Conservation (phyloP, 495 filamentous ascomycete genomes). For the Stereocaulon alpinum region DNA sequence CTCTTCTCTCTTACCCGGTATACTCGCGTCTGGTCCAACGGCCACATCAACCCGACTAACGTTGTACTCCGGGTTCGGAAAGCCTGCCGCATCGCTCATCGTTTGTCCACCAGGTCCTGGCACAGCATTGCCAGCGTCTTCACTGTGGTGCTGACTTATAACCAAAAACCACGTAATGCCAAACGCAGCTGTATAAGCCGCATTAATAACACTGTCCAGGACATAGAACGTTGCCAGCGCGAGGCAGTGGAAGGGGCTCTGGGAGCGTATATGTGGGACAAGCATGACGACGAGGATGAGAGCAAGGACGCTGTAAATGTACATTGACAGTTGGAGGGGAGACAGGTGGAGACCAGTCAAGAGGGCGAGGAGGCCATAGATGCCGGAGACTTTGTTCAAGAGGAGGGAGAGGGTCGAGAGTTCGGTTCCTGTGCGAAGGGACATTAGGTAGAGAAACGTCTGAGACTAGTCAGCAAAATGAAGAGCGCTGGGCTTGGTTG, state of each 20-base stretch:
- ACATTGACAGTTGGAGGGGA: conserved; percentile 63
- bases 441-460: conserved; percentile 76
- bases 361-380: conserved; percentile 81
- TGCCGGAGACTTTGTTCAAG: conserved; percentile 78
- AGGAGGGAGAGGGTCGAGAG: conserved; percentile 67
- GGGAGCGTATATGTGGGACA: conserved; percentile 59
- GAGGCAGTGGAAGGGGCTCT: conserved; percentile 56
- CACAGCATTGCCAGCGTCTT: conserved; percentile 26
- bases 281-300: conserved; percentile 52
- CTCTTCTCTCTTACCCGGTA: conserved; percentile 35
- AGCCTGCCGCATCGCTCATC: conserved; percentile 57
- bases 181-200: conserved; percentile 66
- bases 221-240: conserved; percentile 66
- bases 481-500: neutral
- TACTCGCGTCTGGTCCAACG: conserved; percentile 31
- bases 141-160: conserved; percentile 45
- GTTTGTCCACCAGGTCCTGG: conserved; percentile 38
- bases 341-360: conserved; percentile 62
- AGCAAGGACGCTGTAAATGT: conserved; percentile 68
- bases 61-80: conserved; percentile 57
- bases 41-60: conserved; percentile 42
- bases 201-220: conserved; percentile 70
- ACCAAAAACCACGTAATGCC: conserved; percentile 75
- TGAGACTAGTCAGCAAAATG: conserved; percentile 24
- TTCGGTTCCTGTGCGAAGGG: conserved; percentile 74